Base-by-base conservation (phyloP, 2,329 filamentous ascomycete species). In the Aureobasidium sp. region DNA sequence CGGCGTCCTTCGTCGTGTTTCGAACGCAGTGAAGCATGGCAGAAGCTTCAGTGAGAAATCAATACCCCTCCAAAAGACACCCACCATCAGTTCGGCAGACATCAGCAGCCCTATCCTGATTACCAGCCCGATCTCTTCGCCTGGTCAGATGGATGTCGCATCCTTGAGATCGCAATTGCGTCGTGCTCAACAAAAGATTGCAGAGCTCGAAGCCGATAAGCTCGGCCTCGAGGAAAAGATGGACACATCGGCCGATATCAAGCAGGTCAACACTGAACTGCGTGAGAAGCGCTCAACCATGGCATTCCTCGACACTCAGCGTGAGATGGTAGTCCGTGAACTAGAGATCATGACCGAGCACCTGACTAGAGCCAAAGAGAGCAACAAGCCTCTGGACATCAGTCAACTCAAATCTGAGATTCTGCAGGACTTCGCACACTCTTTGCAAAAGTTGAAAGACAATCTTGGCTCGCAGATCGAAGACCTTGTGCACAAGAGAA, bases 261-360 rank as follows among this genome's bases (percentile, higher is more conserved):
- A 88, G 75, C 88, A 86, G 68, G 85, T 95, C 33, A 95, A 95
- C 74, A 91, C 88, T 68, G 93, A 92, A 71, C 79, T 97, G 27
- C 82, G 89, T 39, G 92, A 97, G 75, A 97, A 97, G 78, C 84
- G 94, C 63, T 96, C 95, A 69, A 97, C 94, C 0, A 94, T 99
- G 73, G 93, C 93, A 7, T 89, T 95, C 19, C 80, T 97, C 57
- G 93, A 97, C 72, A 93, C 92, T 0, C 91, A 97, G 75, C 91
- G 91, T 56, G 93, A 97, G 75, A 92, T 97, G 73, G 93, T 96
- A 76, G 90, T 97, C 69, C 88, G 90, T 44, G 91, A 97, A 73
- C 80, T 97, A 19, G 91, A 96, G 70, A 88, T 93, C 40, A 83
- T 97, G 69, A 92, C 91, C 4, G 90, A 92, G 49, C 93, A 94